A percentile compares a stretch with the other conserved stretches of the same genome.
phyloP scores from a whole-genome alignment of 202 grass and related monocot genomes.

The Hordeum pubiflorum region DNA sequence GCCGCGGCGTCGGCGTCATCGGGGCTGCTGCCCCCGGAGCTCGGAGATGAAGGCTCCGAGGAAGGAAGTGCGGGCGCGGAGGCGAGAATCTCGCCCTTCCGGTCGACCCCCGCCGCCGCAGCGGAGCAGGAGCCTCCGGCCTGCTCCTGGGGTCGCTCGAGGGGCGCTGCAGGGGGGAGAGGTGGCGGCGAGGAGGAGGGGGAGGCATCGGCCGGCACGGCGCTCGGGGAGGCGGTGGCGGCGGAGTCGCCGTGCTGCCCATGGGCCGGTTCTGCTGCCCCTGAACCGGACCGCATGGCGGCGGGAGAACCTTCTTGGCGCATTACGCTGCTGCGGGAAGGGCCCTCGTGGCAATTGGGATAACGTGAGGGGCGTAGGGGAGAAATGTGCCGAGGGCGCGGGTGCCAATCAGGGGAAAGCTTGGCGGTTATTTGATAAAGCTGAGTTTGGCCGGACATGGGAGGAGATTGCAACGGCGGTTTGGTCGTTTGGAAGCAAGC shows the following conservation, averaged over 20 bases:
- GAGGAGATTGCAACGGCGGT: no score
- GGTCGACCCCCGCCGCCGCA: background rate
- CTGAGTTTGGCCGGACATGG: no score
- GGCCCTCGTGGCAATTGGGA: background rate
- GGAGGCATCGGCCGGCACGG: background rate
- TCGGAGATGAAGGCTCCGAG: background rate
- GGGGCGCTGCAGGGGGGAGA: background rate
- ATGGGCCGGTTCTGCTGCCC: background rate
- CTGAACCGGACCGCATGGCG: constrained; percentile 8
- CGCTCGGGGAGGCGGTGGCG: background rate
- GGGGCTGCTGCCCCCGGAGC: background rate
- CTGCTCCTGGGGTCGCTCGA: background rate
- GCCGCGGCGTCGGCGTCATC: background rate
- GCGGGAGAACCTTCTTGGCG: constrained; percentile 8
- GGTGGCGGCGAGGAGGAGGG: background rate
- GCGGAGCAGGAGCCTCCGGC: background rate
- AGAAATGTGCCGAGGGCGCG: background rate
- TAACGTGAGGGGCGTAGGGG: background rate
- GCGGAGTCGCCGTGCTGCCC: background rate
- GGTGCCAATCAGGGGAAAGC: background rate
- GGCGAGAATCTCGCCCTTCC: constrained; percentile 1
- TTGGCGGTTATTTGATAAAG: background rate
- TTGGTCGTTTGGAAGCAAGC: no score
- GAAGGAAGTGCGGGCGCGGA: background rate
- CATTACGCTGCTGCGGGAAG: background rate